Evolutionary conservation across 2,329 filamentous ascomycete species (phyloP).

Genomic region (Lachnellula occidentalis): DNA sequence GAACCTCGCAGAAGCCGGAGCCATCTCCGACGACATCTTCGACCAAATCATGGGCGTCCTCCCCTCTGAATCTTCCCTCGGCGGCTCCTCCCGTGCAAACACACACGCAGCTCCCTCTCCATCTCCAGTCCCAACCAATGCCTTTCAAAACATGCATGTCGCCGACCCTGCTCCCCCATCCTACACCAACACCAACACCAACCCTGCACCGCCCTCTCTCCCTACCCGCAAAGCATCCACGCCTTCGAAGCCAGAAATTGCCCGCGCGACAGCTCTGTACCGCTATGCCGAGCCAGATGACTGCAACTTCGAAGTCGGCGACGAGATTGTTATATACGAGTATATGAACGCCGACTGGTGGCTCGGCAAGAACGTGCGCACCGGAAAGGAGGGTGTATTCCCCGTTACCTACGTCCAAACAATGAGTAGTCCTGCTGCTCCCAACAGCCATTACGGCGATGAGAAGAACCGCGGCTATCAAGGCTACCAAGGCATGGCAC

Average conservation of each 20-base stretch:
- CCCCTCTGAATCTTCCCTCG: conserved; percentile 61
- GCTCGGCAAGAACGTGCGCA: conserved; percentile 81
- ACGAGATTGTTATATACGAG: conserved; percentile 74
- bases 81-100: conserved; percentile 15
- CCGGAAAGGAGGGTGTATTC: conserved; percentile 85
- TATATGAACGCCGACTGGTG: conserved; percentile 98
- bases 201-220: conserved; percentile 37
- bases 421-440: conserved; percentile 40
- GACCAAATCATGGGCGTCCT: conserved; percentile 70
- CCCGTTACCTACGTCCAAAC: conserved; percentile 82
- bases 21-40: conserved; percentile 71
- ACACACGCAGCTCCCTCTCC: conserved; percentile 33
- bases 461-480: conserved; percentile 17
- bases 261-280: conserved; percentile 76
- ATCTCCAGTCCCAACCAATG: conserved; percentile 20
- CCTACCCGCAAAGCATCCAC: conserved; percentile 24
- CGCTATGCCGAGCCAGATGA: conserved; percentile 77
- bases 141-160: conserved; percentile 19
- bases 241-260: conserved; percentile 50
- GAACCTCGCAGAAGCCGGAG: conserved; percentile 74
- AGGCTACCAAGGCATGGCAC: conserved; percentile 22
- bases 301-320: conserved; percentile 72
- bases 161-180: conserved; percentile 18
- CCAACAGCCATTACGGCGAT: conserved; percentile 9
- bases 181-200: conserved; percentile 6